Conservation (phyloP, 352 stramenopile species). For the Pythium dissimile region DNA sequence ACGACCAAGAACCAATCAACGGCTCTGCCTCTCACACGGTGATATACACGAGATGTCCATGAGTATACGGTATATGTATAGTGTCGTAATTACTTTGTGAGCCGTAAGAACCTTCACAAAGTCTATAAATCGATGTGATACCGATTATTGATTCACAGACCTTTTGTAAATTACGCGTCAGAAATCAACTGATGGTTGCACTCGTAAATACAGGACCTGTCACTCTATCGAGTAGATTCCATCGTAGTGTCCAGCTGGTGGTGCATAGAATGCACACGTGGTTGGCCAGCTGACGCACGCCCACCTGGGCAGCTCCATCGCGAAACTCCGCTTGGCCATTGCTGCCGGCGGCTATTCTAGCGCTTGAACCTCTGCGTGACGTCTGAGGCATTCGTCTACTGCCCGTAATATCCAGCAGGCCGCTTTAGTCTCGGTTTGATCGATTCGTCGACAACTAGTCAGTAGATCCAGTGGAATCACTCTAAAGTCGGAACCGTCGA, state of each 20-base stretch:
- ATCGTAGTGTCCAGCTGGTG: not conserved
- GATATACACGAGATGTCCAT: not conserved
- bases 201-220: conserved; percentile 1
- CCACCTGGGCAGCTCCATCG: not conserved
- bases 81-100: conserved; percentile 13
- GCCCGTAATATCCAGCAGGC: no score
- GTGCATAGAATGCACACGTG: conserved; percentile 5
- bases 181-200: not conserved
- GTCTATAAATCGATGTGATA: not conserved
- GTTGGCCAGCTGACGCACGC: conserved; percentile 4
- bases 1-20: conserved; percentile 30
- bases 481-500: no score
- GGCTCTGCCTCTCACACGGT: not conserved
- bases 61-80: conserved; percentile 9
- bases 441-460: no score
- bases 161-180: not conserved
- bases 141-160: no score
- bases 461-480: no score
- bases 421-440: no score
- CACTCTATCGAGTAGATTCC: conserved; percentile 5
- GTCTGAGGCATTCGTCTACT: no score
- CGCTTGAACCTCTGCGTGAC: no score
- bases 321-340: conserved; percentile 7
- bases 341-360: no score
- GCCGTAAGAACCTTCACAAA: not conserved